phyloP scores from a whole-genome alignment of 495 filamentous ascomycete species.

The Melanomma pulvis-pyrius region DNA sequence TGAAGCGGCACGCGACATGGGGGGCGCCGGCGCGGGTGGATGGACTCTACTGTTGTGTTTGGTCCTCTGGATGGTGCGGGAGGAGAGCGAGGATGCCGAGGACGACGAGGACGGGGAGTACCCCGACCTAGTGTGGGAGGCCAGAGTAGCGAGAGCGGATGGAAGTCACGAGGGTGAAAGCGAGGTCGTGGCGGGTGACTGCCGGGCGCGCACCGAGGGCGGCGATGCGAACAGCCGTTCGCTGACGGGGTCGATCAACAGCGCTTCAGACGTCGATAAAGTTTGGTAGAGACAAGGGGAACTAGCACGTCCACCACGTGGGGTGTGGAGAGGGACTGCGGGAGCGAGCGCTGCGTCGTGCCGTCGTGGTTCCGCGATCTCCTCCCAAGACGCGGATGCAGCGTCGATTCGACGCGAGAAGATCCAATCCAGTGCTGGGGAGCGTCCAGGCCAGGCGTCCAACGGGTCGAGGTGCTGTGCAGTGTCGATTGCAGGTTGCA shows the following conservation, averaged over 20 bases:
- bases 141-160: background rate
- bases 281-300: background rate
- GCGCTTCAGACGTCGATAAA: background rate
- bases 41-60: background rate
- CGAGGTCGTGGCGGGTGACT: too few species aligned
- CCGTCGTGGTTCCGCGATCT: background rate
- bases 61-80: background rate
- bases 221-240: background rate
- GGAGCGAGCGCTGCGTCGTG: background rate
- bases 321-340: background rate
- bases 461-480: background rate
- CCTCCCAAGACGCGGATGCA: background rate
- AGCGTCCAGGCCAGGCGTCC: background rate
- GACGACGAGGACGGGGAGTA: background rate
- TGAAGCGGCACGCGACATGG: background rate
- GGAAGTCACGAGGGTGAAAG: too few species aligned
- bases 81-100: background rate
- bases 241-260: background rate
- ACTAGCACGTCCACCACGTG: background rate
- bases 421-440: background rate
- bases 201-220: too few species aligned
- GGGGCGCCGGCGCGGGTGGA: background rate
- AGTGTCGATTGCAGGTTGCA: background rate
- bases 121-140: background rate
- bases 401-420: background rate